Base-by-base conservation (phyloP, 2,329 filamentous ascomycete genomes). In the Biscogniauxia sp. region DNA sequence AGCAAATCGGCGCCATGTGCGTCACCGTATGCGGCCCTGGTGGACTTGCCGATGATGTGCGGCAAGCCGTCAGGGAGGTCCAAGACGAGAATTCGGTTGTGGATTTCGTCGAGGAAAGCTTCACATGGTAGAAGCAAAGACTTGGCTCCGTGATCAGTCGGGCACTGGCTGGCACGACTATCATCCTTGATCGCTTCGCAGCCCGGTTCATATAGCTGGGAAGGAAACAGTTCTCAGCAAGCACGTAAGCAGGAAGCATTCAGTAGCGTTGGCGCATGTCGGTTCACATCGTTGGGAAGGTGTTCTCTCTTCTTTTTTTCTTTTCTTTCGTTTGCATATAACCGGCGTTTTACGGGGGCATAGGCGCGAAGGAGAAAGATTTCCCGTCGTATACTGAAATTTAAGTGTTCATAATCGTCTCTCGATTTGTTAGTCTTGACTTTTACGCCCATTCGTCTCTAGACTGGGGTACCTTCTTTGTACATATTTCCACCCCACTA, bases 1-100 rank as follows among this genome's bases (percentile, higher is more conserved):
- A 90, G 69, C 91, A 95, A 74, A 80, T 92, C 57, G 95, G 95
- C 8, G 92, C 93, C 55, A 96, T 97, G 87, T 91, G 87, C 20
- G 92, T 98, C 52, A 89, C 88, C 11, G 89, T 93, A 20, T 93
- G 91, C 68, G 91, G 91, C 3, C 88, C 90, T 9, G 91, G 91
- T 23, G 85, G 85, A 2, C 76, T 94, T 66, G 88, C 88, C 8
- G 91, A 94, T 67, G 90, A 93, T 70, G 89, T 94, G 1, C 80
- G 91, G 53, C 80, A 83, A 28, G 89, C 88, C 1, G 88, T 90
- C 20, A 80, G 90, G 28, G 78, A 81, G 57, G 81, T 85, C 3
- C 84, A 90, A 72, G 84, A 88, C 61, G 77, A 82, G 20, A 77
- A 75, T 51, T 85, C 79, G 1, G 86, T 88, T 51, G 80, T 93